Evolutionary conservation across 768 basidiomycete species (phyloP), one percentile per base, ranked within the genome.

Genomic region (Mycena crocata): DNA sequence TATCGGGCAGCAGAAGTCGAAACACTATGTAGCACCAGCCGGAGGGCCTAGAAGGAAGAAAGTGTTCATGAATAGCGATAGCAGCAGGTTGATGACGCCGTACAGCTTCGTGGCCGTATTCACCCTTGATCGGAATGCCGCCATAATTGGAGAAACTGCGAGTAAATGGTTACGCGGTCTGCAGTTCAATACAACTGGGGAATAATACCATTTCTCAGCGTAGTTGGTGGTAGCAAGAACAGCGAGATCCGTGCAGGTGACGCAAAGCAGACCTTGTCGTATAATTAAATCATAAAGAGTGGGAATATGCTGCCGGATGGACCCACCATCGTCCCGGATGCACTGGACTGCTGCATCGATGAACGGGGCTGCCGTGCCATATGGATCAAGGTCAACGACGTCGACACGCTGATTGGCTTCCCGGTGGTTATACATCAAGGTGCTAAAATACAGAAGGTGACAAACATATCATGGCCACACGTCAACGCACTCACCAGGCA

Each of bases 321-420:
- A 75, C 85, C 71, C 65, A 91, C 96, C 97, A 76, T 93, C 96
- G 70, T 96, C 96, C 34, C 89, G 87, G 12, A 98, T 83, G 62
- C 89, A 89, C 72, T 98, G 96, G 19, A 99, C 90, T 0, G 97
- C 96, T 24, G 91, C 91, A 72, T 99, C 98, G 30, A 99, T 91
- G 76, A 99, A 99, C 3, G 97, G 98, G 5, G 95, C 92, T 0
- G 98, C 98, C 12, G 95, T 97, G 1, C 98, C 98, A 73, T 99
- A 99, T 0, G 98, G 98, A 76, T 99, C 98, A 30, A 99, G 86
- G 76, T 99, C 98, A n/a, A 99, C 90, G 31, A 94, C 94, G 68
- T 99, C 96, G 23, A 98, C 96, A 3, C 91, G 88, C 14, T 84
- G 79, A 49, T 83, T 85, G 56, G 90, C 90, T 31, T 88, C 83